Percentiles rank a stretch among this genome's conserved stretches.
phyloP scores from a whole-genome alignment of 78 protist genomes.

The Isochrysis galbana region DNA sequence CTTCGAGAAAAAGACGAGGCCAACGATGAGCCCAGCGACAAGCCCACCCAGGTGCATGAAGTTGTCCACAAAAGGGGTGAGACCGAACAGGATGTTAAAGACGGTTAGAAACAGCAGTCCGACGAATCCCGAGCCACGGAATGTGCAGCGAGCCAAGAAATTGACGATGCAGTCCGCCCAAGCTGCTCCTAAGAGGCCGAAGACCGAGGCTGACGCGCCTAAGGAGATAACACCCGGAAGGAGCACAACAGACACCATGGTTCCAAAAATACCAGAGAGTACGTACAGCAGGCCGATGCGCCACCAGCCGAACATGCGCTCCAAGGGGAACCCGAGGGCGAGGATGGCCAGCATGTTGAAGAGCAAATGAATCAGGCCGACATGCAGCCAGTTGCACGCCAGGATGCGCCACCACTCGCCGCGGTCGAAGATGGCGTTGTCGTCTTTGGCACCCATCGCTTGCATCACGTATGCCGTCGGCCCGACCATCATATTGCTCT shows the following conservation, averaged over 20 bases:
- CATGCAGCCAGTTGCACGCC: slow-evolving; percentile 25
- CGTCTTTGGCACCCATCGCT: neutral
- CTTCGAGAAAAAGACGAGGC: neutral
- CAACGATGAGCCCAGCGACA: neutral
- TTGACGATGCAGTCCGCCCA: slow-evolving; percentile 15
- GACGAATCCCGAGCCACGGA: neutral
- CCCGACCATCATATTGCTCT: neutral
- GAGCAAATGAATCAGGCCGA: neutral
- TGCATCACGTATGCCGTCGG: neutral
- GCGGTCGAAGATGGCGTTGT: neutral
- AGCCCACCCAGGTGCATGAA: slow-evolving; percentile 20
- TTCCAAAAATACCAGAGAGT: neutral
- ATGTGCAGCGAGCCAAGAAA: neutral
- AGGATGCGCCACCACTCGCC: slow-evolving; percentile 8
- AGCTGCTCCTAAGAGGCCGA: neutral
- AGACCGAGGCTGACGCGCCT: slow-evolving; percentile 24
- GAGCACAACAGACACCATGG: neutral
- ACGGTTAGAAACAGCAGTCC: neutral
- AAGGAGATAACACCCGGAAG: neutral
- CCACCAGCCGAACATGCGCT: neutral
- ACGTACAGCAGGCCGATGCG: neutral
- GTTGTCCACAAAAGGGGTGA: slow-evolving; percentile 3
- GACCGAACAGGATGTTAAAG: neutral
- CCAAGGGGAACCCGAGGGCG: neutral
- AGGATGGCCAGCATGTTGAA: neutral